A percentile compares a stretch with the other conserved stretches of the same genome.
Conservation (phyloP, 495 filamentous ascomycete species). For the Neurospora sublineolata region DNA sequence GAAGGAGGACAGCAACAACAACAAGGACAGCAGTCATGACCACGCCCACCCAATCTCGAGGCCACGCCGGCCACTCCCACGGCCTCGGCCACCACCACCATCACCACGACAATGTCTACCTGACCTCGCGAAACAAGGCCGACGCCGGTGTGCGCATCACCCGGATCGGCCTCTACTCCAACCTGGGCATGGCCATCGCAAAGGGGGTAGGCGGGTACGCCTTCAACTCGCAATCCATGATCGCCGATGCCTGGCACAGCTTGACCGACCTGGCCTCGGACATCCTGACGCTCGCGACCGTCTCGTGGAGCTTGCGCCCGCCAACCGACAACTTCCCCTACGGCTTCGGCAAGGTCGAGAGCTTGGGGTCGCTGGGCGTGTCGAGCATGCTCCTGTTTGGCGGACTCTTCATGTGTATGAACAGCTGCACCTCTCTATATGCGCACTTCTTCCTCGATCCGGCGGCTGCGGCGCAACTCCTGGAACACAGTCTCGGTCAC, state of each 20-base stretch:
- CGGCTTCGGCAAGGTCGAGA: constrained; percentile 96
- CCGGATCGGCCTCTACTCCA: constrained; percentile 79
- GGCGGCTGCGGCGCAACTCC: constrained; percentile 41
- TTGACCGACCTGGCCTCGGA: constrained; percentile 92
- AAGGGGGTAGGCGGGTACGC: constrained; percentile 87
- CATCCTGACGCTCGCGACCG: constrained; percentile 82
- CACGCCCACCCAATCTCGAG: constrained; percentile 25
- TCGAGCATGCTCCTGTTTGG: constrained; percentile 79
- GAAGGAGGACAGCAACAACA: constrained; percentile 4
- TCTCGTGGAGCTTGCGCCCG: constrained; percentile 77
- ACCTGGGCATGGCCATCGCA: constrained; percentile 83
- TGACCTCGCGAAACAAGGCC: constrained; percentile 76
- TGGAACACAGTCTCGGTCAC: constrained; percentile 53
- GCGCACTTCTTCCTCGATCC: constrained; percentile 70
- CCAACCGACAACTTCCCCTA: constrained; percentile 73
- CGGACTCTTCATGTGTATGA: constrained; percentile 80
- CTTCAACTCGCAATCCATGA: constrained; percentile 87
- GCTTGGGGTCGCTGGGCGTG: constrained; percentile 83
- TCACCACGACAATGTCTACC: constrained; percentile 79
- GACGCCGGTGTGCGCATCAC: constrained; percentile 95
- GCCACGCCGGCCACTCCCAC: constrained; percentile 39
- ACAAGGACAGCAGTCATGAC: constrained; percentile 19
- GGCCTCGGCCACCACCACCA: constrained; percentile 35
- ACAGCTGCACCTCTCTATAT: constrained; percentile 61
- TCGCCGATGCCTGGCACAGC: constrained; percentile 91